Evolutionary conservation across 225 moss, liverwort and hornwort genomes (phyloP).

Genomic region (Rhytidiadelphus loreus): DNA sequence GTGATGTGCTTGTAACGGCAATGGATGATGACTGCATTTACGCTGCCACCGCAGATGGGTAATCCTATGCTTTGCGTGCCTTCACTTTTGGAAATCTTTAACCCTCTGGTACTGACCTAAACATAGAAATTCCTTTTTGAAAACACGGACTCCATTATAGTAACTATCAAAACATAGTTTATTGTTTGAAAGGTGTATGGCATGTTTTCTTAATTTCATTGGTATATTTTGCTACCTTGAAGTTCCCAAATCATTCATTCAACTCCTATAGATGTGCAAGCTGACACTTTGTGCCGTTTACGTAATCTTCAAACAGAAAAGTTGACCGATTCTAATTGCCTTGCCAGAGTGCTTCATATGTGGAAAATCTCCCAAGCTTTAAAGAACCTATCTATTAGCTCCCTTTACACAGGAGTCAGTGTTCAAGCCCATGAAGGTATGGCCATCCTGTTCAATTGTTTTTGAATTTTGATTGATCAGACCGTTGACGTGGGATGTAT

Average conservation of each 20-base stretch:
- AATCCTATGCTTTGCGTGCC: background rate
- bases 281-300: background rate
- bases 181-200: background rate
- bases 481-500: background rate
- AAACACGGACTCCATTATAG: background rate
- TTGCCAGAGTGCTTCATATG: slow-evolving; percentile 16
- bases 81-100: background rate
- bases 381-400: background rate
- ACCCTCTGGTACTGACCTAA: background rate
- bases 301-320: background rate
- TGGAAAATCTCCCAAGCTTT: slow-evolving; percentile 13
- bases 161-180: background rate
- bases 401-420: background rate
- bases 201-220: background rate
- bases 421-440: slow-evolving; percentile 29
- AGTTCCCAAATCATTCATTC: background rate
- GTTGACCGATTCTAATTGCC: background rate
- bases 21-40: slow-evolving; percentile 24
- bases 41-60: slow-evolving; percentile 38
- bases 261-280: background rate
- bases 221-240: background rate
- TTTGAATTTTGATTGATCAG: background rate
- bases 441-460: background rate
- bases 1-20: slow-evolving; percentile 35
- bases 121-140: background rate